Conservation (phyloP, 805 yeast species). For the Candida piceae region DNA sequence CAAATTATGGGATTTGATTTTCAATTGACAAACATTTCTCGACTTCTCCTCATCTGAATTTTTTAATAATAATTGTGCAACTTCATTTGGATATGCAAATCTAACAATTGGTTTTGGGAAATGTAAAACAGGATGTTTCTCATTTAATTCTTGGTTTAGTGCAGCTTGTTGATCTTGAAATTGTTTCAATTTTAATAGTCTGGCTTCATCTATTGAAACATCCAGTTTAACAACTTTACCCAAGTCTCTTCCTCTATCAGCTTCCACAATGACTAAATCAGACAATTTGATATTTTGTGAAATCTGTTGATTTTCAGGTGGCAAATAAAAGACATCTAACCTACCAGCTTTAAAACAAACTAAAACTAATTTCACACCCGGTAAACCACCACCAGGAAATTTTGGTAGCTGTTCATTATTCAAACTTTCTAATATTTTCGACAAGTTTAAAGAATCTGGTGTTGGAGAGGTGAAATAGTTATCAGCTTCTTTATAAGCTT, state of each 20-base stretch:
- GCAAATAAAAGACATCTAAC: conserved; percentile 67
- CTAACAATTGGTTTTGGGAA: conserved; percentile 66
- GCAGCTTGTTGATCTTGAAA: conserved; percentile 70
- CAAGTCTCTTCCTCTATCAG: conserved; percentile 75
- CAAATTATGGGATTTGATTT: conserved; percentile 46
- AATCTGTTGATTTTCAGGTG: conserved; percentile 29
- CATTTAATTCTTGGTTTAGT: conserved; percentile 34
- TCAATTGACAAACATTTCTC: conserved; percentile 51
- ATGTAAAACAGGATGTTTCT: conserved; percentile 44
- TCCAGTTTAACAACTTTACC: conserved; percentile 59
- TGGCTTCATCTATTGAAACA: conserved; percentile 61
- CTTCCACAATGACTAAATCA: conserved; percentile 77
- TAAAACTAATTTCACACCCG: conserved; percentile 41
- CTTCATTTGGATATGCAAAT: conserved; percentile 58
- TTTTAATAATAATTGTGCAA: conserved; percentile 53
- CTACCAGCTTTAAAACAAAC: conserved; percentile 79
- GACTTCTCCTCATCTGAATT: conserved; percentile 68
- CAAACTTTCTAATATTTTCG: conserved; percentile 19
- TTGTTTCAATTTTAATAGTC: conserved; percentile 59
- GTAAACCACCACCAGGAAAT: conserved; percentile 29
- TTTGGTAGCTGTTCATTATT: conserved; percentile 26
- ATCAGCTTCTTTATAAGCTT: conserved; percentile 23
- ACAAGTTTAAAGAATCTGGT: conserved; percentile 20
- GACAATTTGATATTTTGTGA: conserved; percentile 39
- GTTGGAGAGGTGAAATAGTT: conserved; percentile 26